Conservation (phyloP, 2,329 filamentous ascomycete genomes). For the Plenodomus lindquistii region DNA sequence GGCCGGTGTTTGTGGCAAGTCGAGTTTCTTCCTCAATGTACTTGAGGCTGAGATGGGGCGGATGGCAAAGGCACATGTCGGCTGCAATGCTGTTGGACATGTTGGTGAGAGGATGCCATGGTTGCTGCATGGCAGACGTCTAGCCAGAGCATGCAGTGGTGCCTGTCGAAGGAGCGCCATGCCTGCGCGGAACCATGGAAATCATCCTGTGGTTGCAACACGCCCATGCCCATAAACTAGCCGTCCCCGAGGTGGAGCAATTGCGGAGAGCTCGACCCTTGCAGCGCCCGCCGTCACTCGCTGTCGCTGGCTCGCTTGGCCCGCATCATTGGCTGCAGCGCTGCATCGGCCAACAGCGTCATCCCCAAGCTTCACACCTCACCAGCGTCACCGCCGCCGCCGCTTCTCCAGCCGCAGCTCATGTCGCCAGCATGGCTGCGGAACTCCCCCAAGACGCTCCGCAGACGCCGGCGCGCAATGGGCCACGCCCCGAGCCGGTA, state of each 20-base stretch:
- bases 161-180: conserved; percentile 29
- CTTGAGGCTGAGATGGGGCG: conserved; percentile 19
- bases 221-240: too few species aligned
- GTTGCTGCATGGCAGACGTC: conserved; percentile 16
- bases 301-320: conserved; percentile 25
- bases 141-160: conserved; percentile 26
- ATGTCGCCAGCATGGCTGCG: conserved; percentile 49
- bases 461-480: conserved; percentile 41
- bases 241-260: conserved; percentile 8
- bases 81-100: conserved; percentile 3
- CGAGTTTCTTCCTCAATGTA: conserved; percentile 22
- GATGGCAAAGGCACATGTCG: conserved; percentile 6
- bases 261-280: conserved; percentile 16
- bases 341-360: conserved; percentile 21
- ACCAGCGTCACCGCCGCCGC: conserved; percentile 9
- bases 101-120: not conserved
- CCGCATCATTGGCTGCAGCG: conserved; percentile 33
- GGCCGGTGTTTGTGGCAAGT: conserved; percentile 30
- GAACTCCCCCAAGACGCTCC: conserved; percentile 37
- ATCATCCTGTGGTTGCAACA: conserved; percentile 16
- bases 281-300: conserved; percentile 13
- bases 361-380: conserved; percentile 28
- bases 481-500: conserved; percentile 15
- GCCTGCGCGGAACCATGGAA: conserved; percentile 15
- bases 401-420: conserved; percentile 35